Evolutionary conservation across 2,329 filamentous ascomycete species (phyloP).

Genomic region (Aureobasidium sp.): DNA sequence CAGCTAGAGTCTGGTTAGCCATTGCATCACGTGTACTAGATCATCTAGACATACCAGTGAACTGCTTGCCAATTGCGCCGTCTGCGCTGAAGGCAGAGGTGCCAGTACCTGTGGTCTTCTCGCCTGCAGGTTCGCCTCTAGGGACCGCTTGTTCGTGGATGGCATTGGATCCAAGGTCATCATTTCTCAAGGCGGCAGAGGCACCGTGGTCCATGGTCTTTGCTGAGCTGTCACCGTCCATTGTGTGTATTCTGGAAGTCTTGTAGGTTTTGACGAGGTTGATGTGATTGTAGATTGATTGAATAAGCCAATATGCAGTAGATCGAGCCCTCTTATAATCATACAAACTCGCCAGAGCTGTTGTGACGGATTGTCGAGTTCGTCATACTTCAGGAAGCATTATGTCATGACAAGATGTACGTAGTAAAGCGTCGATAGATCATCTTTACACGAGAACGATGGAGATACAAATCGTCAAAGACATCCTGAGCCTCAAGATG

Average conservation of each 20-base stretch:
- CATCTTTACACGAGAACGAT: background rate
- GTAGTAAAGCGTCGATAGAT: background rate
- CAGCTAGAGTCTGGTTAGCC: background rate
- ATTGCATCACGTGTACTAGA: background rate
- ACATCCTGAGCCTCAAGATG: background rate
- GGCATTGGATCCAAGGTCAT: slow-evolving; percentile 16
- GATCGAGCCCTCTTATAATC: background rate
- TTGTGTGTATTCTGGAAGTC: slow-evolving; percentile 10
- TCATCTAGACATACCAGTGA: slow-evolving; percentile 18
- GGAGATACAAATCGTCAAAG: background rate
- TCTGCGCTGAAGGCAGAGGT: slow-evolving; percentile 21
- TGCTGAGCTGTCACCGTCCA: slow-evolving; percentile 21
- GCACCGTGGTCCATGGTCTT: slow-evolving; percentile 20
- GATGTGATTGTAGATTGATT: background rate
- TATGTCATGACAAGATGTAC: slow-evolving; percentile 12
- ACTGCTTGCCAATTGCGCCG: slow-evolving; percentile 28
- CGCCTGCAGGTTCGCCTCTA: slow-evolving; percentile 16
- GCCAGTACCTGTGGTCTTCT: slow-evolving; percentile 20
- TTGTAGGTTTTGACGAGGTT: background rate
- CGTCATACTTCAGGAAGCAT: slow-evolving; percentile 11
- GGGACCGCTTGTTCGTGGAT: slow-evolving; percentile 20
- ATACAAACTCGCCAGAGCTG: background rate
- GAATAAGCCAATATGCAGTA: background rate
- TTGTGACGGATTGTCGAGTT: background rate
- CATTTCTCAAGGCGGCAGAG: slow-evolving; percentile 15